Conservation (phyloP, 2,329 filamentous ascomycete species). For the Pseudogymnoascus sp. region DNA sequence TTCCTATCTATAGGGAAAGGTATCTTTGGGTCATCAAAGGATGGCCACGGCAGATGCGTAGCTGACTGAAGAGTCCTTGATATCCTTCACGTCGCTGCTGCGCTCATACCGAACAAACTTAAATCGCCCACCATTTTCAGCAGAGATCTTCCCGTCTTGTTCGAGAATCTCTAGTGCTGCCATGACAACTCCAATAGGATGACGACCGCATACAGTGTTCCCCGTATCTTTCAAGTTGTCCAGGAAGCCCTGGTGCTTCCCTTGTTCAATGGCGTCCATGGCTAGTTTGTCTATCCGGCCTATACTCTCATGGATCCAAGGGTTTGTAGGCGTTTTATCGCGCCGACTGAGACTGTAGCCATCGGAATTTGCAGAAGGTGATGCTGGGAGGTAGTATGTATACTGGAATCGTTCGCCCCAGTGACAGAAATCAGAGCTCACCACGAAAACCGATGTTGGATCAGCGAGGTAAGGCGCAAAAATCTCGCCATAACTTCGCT, state of each 20-base stretch:
- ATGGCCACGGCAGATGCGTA: conserved; percentile 90
- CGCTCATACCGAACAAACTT: conserved; percentile 80
- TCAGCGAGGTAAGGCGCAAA: conserved; percentile 73
- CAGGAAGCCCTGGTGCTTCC: conserved; percentile 63
- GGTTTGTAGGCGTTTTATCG: conserved; percentile 33
- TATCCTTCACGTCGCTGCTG: conserved; percentile 63
- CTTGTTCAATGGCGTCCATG: conserved; percentile 77
- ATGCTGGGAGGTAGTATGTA: conserved; percentile 61
- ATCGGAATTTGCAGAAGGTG: conserved; percentile 28
- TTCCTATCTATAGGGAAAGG: not conserved
- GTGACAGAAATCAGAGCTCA: conserved; percentile 95
- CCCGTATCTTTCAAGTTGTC: conserved; percentile 61
- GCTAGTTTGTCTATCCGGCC: conserved; percentile 69
- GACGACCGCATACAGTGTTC: conserved; percentile 90
- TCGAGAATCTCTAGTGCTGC: conserved; percentile 66
- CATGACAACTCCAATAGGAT: conserved; percentile 91
- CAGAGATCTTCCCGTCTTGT: conserved; percentile 31
- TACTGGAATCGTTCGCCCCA: conserved; percentile 85
- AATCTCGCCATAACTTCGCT: conserved; percentile 61
- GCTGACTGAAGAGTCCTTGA: conserved; percentile 78
- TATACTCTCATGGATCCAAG: conserved; percentile 76
- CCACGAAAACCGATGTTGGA: conserved; percentile 69
- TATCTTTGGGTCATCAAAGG: conserved; percentile 36
- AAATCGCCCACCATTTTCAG: conserved; percentile 37
- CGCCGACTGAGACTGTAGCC: conserved; percentile 26